These are phyloP conservation scores for Paracorniculantispora psalliotae DNA, from an alignment of 2,329 filamentous ascomycete species.

Conservation along the genomic window DNA sequence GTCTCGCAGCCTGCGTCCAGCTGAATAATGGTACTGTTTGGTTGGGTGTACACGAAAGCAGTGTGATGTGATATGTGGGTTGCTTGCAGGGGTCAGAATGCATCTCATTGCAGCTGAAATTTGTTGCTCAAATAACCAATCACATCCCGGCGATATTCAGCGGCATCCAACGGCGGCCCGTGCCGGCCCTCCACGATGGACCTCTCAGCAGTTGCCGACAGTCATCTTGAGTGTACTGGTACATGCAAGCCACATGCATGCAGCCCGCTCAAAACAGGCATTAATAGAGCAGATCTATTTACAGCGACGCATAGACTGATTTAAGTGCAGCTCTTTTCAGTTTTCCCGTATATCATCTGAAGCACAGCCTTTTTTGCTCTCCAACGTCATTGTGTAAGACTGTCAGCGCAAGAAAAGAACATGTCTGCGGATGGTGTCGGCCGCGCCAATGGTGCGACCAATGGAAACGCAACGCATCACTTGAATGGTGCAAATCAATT, in stretches of 20 bases:
- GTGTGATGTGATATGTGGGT: neutral
- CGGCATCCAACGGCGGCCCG: neutral
- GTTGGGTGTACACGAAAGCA: neutral
- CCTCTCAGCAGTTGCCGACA: neutral
- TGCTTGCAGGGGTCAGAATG: neutral
- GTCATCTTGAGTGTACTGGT: neutral
- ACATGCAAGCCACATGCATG: neutral
- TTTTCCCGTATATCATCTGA: neutral
- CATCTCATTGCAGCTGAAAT: slow-evolving; percentile 2
- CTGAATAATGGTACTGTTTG: neutral
- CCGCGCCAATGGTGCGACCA: neutral
- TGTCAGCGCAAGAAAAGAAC: neutral
- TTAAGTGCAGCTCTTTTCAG: neutral
- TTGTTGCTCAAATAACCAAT: neutral
- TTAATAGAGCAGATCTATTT: neutral
- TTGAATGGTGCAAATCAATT: neutral
- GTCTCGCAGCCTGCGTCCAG: neutral
- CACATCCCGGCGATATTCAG: neutral
- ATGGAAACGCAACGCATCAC: neutral
- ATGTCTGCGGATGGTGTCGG: neutral
- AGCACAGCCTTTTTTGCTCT: neutral
- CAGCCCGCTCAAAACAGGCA: neutral
- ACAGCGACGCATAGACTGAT: neutral
- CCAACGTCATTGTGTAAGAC: neutral
- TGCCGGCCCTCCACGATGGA: neutral